Evolutionary conservation across 345 rosid species (phyloP), one percentile per base, ranked within the genome.

Genomic region (Eucalyptus marginata): DNA sequence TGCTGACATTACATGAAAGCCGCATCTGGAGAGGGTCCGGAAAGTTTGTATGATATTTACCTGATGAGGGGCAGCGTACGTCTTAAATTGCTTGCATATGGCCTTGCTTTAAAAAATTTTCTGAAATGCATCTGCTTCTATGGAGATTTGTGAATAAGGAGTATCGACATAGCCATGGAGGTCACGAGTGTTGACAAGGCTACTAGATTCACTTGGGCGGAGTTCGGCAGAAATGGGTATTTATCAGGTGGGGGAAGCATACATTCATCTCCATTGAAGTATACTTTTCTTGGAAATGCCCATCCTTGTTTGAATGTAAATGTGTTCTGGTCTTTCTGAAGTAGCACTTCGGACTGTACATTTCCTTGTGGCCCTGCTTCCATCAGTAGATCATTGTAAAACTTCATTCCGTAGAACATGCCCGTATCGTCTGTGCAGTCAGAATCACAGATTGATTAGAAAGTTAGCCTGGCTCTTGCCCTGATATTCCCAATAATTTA

Each of bases 241-340:
- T 95, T 87, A 76, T 96, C 99, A 11, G 99, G 99, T 49, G 97
- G 94, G 27, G 99, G 99, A 25, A 96, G 91, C 96, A 95, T 94
- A 90, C 99, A 96, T 76, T 96, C 98, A 51, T 97, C 98, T 1
- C 99, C 99, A 91, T 96, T 95, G 93, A 97, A 96, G 92, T 97
- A 97, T 10, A 96, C 98, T 91, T 92, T 95, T 86, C 96, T 89
- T 1, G 99, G 99, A 90, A 97, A 96, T 3, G 98, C 98, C 98
- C 99, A 96, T 76, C 99, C 99, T 54, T 96, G 96, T 90, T 94
- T 95, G 89, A 97, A 94, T 86, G 96, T 96, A 89, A 97, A 96
- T 46, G 96, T 95, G 92, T 94, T 93, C 91, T 91, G 68, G 90
- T 97, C 96, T 92, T 96, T 96, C 93, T 92, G 95, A 43, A 96